A percentile compares a stretch with the other conserved stretches of the same genome.
These are phyloP conservation scores for Neohortaea acidophila DNA, from an alignment of 495 filamentous ascomycete genomes.

Conservation along the genomic window DNA sequence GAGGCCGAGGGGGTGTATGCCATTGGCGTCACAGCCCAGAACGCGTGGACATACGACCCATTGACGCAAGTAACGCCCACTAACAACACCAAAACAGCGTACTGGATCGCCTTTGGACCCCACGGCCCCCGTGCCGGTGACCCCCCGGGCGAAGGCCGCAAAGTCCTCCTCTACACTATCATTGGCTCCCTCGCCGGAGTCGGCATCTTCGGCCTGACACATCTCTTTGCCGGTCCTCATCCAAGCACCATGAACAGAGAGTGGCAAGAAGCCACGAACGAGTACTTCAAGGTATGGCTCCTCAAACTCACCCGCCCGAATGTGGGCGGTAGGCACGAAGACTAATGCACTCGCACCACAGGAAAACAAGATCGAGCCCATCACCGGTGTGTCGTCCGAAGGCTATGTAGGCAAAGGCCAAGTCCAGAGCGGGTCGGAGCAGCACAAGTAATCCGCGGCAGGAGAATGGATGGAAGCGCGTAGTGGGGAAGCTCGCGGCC, in stretches of 20 bases:
- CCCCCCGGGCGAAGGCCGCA: slow-evolving; percentile 68
- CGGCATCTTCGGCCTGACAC: slow-evolving; percentile 22
- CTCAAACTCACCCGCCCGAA: not conserved
- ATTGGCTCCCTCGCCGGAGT: slow-evolving; percentile 31
- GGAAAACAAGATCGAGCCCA: slow-evolving; percentile 75
- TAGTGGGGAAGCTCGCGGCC: not conserved
- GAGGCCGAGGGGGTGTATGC: not conserved
- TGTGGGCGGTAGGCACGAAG: not conserved
- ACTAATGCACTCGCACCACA: slow-evolving; percentile 25
- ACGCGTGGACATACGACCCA: not conserved
- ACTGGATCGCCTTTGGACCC: slow-evolving; percentile 95
- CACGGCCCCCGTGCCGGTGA: slow-evolving; percentile 75
- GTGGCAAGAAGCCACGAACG: slow-evolving; percentile 82
- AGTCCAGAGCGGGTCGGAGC: slow-evolving; percentile 47
- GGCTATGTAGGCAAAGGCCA: slow-evolving; percentile 67
- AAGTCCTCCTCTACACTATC: slow-evolving; percentile 53
- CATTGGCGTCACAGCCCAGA: not conserved
- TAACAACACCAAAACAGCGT: slow-evolving; percentile 43
- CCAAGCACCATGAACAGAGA: slow-evolving; percentile 89
- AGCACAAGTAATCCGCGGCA: not conserved
- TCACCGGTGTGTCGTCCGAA: slow-evolving; percentile 70
- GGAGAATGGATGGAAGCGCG: not conserved
- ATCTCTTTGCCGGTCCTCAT: slow-evolving; percentile 39
- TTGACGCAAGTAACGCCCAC: not conserved
- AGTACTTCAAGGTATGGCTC: slow-evolving; percentile 64